Evolutionary conservation across 2,329 filamentous ascomycete genomes (phyloP).

Genomic region (Erysiphe neolycopersici): DNA sequence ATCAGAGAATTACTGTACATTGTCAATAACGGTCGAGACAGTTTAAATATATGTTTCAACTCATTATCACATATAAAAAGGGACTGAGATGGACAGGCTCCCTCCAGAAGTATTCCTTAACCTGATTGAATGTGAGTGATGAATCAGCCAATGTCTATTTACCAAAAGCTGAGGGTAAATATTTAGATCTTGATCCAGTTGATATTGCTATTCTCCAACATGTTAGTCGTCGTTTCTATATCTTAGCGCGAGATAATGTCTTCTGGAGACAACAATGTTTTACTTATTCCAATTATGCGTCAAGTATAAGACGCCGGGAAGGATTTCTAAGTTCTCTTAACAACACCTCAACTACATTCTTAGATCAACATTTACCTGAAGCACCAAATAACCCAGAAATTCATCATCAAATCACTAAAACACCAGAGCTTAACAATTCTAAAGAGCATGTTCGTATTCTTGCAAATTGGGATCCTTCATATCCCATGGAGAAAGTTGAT

Average conservation of each 20-base stretch:
- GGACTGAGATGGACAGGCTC: background rate
- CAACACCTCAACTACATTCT: slow-evolving; percentile 16
- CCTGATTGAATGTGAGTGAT: background rate
- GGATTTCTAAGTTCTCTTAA: slow-evolving; percentile 15
- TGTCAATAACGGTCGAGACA: too few relatives aligned
- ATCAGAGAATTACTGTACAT: too few relatives aligned
- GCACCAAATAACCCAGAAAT: slow-evolving; percentile 9
- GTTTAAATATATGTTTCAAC: too few relatives aligned
- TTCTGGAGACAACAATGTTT: slow-evolving; percentile 60
- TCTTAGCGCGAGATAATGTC: slow-evolving; percentile 43
- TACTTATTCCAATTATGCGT: slow-evolving; percentile 37
- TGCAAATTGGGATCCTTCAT: slow-evolving; percentile 64
- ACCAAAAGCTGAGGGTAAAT: background rate
- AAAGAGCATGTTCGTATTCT: slow-evolving; percentile 27
- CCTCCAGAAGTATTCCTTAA: background rate
- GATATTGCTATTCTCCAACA: slow-evolving; percentile 43
- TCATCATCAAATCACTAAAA: slow-evolving; percentile 7
- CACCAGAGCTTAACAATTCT: slow-evolving; percentile 7
- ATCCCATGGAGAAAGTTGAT: slow-evolving; percentile 40
- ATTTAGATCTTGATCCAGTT: slow-evolving; percentile 30
- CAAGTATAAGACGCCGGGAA: slow-evolving; percentile 27
- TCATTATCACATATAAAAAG: too few relatives aligned
- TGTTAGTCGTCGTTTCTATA: slow-evolving; percentile 37
- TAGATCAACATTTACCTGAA: slow-evolving; percentile 9
- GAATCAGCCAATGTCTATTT: background rate